A percentile compares a stretch with the other conserved stretches of the same genome.
phyloP scores from a whole-genome alignment of 179 eudicot genomes.

The Actinidia arguta region DNA sequence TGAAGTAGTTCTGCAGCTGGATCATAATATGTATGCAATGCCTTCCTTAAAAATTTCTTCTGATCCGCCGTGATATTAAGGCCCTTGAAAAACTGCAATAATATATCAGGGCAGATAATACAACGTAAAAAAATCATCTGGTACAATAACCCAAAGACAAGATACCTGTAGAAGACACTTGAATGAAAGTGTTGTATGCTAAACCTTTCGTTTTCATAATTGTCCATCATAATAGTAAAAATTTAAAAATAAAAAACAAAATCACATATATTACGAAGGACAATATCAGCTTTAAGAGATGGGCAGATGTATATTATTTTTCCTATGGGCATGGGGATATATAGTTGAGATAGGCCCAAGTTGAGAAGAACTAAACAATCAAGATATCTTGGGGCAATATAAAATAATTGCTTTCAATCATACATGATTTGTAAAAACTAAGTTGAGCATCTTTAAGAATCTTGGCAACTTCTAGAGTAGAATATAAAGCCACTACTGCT shows the following conservation, averaged over 20 bases:
- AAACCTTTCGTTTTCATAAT: neutral
- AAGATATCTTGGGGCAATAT: neutral
- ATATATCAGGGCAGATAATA: slow-evolving; percentile 9
- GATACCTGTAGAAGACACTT: neutral
- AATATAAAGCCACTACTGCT: neutral
- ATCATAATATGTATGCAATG: slow-evolving; percentile 77
- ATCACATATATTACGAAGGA: neutral
- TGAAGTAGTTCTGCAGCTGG: slow-evolving; percentile 80
- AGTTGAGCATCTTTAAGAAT: neutral
- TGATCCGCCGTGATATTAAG: slow-evolving; percentile 84
- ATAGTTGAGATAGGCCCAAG: neutral
- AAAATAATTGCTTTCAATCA: neutral
- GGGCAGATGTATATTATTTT: too few species aligned
- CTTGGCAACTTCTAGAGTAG: neutral
- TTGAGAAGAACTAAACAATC: neutral
- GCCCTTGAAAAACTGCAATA: slow-evolving; percentile 74
- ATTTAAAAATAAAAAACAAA: neutral
- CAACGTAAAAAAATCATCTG: neutral
- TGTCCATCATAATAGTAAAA: neutral
- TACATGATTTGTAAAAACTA: neutral
- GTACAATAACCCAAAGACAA: slow-evolving; percentile 13
- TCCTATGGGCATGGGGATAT: too few species aligned
- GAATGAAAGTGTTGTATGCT: neutral
- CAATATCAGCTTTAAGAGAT: slow-evolving; percentile 1
- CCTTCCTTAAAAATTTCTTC: slow-evolving; percentile 83